Base-by-base conservation (phyloP, 441 rosid species). In the Cnidoscolus chayamansa region DNA sequence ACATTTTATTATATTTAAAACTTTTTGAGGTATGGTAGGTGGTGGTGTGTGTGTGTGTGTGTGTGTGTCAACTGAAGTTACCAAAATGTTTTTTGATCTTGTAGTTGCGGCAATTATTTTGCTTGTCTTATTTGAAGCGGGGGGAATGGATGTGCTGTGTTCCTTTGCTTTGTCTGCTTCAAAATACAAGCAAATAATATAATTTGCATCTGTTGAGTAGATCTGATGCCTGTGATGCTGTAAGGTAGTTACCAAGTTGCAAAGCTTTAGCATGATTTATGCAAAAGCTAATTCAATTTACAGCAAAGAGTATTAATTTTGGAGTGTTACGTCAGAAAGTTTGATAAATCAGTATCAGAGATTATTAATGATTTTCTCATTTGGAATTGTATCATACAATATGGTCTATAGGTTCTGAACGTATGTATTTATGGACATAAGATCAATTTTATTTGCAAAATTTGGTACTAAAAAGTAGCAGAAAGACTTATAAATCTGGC, bases 41-140 rank as follows among this genome's bases (percentile, higher is more conserved):
- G 50, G 40, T 40, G 45, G 13, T 68, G 30, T 25, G 25, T 25
- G 25, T 25, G 25, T 25, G 25, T 25, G 25, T 25, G 12, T 35
- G 53, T 66, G 30, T 7, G 9, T 30, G 66, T 7, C 51, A 54
- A 68, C 49, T n/a, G 15, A 51, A 25, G 25, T 60, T 35, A 60
- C 60, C 19, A 10, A 45, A 54, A 48, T 25, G 25, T 17, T 37
- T 45, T 19, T 74, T 25, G 16, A 31, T 72, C 30, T 40, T 50
- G n/a, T 6, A 56, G 12, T 30, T 45, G 66, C 58, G 47, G 72
- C 19, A 58, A 20, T 20, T 64, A 48, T 30, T 35, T 56, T 30
- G 30, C 20, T 50, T 19, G 30, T 60, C 60, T n/a, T 17, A 40
- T 65, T 63, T 72, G 76, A n/a, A 56, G 35, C 53, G 37, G 15